phyloP scores from a whole-genome alignment of 2,329 filamentous ascomycete species.

The Pseudogymnoascus sp. region DNA sequence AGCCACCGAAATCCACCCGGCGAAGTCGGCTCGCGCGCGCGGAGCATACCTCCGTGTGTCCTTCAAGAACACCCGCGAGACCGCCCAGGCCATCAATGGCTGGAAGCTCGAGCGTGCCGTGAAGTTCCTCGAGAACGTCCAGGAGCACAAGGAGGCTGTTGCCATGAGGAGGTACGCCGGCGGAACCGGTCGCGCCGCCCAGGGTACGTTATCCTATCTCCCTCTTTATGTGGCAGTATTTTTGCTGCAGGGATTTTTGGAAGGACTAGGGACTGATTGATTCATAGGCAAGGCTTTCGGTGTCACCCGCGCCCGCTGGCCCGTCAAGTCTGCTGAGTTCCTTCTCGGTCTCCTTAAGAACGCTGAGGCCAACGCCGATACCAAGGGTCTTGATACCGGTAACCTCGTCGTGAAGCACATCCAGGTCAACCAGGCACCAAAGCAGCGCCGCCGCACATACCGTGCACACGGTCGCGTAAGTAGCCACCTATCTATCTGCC shows the following conservation, averaged over 20 bases:
- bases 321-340: constrained; percentile 98
- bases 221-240: not conserved
- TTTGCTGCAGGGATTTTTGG: not conserved
- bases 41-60: constrained; percentile 98
- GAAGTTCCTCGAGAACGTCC: constrained; percentile 96
- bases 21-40: constrained; percentile 94
- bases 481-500: constrained; percentile 27
- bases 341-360: constrained; percentile 95
- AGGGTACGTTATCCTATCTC: constrained; percentile 61
- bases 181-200: constrained; percentile 88
- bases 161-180: constrained; percentile 97
- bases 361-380: constrained; percentile 92
- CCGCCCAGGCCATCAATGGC: constrained; percentile 97
- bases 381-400: constrained; percentile 94
- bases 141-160: constrained; percentile 93
- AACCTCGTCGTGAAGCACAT: constrained; percentile 99
- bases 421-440: constrained; percentile 99
- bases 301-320: constrained; percentile 97
- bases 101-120: constrained; percentile 70
- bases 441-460: constrained; percentile 98
- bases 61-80: constrained; percentile 99
- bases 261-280: constrained; percentile 18
- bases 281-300: constrained; percentile 91
- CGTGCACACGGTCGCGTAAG: constrained; percentile 99
- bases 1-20: constrained; percentile 74